Evolutionary conservation across 352 stramenopile genomes (phyloP), one percentile per base, ranked within the genome.

Genomic region (Plasmopara muralis): DNA sequence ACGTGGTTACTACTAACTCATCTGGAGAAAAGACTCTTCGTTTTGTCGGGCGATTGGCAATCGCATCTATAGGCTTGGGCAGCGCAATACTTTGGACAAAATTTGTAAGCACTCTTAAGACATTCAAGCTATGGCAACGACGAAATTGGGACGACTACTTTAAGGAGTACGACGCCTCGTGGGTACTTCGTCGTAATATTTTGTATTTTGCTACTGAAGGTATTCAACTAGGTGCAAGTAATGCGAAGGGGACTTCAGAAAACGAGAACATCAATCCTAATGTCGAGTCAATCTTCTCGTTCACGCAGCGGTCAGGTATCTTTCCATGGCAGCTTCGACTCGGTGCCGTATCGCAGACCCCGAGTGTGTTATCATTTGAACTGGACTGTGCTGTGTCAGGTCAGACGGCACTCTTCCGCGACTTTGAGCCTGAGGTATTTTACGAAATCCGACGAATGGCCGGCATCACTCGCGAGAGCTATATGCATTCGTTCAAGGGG

Each of bases 131-230:
- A 20, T 94, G 83, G 83, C 72, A 74, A 20, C 70, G 85, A 42
- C 79, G 74, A 6, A 85, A 87, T 39, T 94, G 83, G 80, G 83
- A 94, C 53, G 77, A 87, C 49, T 90, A 91, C 54, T 77, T 94
- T 33, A 89, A 91, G 49, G 68, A 89, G 18, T 85, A 94, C 55
- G 83, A 91, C 37, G 81, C 82, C 5, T 85, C 80, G 25, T 94
- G 83, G 83, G 77, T 94, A 18, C 56, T 92, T 39, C 75, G 83
- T 25, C 77, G 78, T 14, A 74, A 94, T 53, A 90, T 89, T 33
- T 64, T 94, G 34, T 88, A 88, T 45, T 94, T 88, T 45, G 83
- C 81, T 9, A 89, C 81, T 30, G 82, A 85, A 48, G 81, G 81
- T 14, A 89, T 89, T 56, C 78, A 89, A 57, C 72, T 83, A 42